Evolutionary conservation across 768 basidiomycete genomes (phyloP).

Genomic region (Panaeolus papilionaceus): DNA sequence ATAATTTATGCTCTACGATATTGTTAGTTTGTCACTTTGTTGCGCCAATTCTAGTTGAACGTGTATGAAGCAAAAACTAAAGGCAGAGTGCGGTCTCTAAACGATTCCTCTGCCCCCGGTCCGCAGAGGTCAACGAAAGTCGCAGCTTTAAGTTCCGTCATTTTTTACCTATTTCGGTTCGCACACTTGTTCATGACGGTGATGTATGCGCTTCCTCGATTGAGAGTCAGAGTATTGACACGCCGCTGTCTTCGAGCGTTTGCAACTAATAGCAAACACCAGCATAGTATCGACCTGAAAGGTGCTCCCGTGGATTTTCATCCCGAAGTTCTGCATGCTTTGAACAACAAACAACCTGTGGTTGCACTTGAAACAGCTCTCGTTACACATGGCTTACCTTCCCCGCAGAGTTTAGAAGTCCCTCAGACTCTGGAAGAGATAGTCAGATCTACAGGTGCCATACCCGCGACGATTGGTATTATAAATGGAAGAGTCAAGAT

Average conservation of each 20-base stretch:
- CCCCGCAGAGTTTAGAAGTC: conserved; percentile 76
- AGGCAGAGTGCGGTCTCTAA: no score
- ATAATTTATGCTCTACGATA: no score
- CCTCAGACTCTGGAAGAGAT: conserved; percentile 75
- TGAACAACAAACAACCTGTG: conserved; percentile 66
- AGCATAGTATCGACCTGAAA: background rate
- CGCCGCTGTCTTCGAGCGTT: conserved; percentile 1
- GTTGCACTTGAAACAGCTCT: conserved; percentile 94
- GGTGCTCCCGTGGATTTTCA: conserved; percentile 66
- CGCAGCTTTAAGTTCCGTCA: no score
- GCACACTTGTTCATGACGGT: background rate
- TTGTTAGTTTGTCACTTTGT: no score
- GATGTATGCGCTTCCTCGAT: background rate
- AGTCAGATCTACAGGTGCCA: conserved; percentile 75
- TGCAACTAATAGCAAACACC: conserved; percentile 9
- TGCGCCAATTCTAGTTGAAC: no score
- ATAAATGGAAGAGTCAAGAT: conserved; percentile 86
- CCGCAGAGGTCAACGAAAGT: no score
- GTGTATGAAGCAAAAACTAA: no score
- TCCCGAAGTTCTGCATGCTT: conserved; percentile 85
- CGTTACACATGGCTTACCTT: conserved; percentile 91
- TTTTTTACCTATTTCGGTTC: no score
- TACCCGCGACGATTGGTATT: conserved; percentile 92
- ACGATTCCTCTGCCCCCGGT: no score
- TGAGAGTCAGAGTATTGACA: background rate